phyloP scores from a whole-genome alignment of 805 yeast genomes.

The Hanseniaspora occidentalis region DNA sequence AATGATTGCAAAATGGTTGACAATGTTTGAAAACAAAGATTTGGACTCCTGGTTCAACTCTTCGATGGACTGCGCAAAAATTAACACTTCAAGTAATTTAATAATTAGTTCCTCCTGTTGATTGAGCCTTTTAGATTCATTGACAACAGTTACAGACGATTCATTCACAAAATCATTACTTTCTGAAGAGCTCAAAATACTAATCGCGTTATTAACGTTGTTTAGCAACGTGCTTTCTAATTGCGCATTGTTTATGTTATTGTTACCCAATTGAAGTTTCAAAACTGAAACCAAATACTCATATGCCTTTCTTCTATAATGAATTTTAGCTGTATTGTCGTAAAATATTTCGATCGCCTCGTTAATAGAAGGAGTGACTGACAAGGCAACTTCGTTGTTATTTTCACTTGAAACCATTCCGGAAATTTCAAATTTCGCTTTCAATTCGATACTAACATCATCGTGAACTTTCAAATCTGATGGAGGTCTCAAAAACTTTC shows the following conservation, averaged over 20 bases:
- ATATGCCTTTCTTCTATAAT: constrained; percentile 70
- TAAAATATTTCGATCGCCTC: constrained; percentile 68
- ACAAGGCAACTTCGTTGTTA: constrained; percentile 44
- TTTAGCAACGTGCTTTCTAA: constrained; percentile 2
- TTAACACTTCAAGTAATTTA: constrained; percentile 55
- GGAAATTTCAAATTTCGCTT: constrained; percentile 56
- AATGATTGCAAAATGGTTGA: constrained; percentile 68
- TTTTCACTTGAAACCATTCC: constrained; percentile 33
- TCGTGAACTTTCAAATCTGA: constrained; percentile 45
- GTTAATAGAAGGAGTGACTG: constrained; percentile 71
- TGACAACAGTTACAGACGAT: constrained; percentile 17
- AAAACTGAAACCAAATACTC: constrained; percentile 54
- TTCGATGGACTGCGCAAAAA: constrained; percentile 63
- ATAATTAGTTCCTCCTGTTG: constrained; percentile 56
- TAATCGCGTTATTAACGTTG: constrained; percentile 26
- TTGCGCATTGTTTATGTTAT: too few species aligned
- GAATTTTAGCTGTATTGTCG: constrained; percentile 42
- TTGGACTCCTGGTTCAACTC: constrained; percentile 61
- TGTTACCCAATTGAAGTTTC: constrained; percentile 40
- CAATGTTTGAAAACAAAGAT: constrained; percentile 45
- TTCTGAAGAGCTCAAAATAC: constrained; percentile 14
- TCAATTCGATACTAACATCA: constrained; percentile 50
- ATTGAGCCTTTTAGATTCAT: constrained; percentile 26
- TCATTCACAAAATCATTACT: constrained; percentile 25
- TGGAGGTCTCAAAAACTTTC: constrained; percentile 72